Evolutionary conservation across 192 early-diverging fungal species (phyloP).

Genomic region (Phycomyces blakesleeanus): DNA sequence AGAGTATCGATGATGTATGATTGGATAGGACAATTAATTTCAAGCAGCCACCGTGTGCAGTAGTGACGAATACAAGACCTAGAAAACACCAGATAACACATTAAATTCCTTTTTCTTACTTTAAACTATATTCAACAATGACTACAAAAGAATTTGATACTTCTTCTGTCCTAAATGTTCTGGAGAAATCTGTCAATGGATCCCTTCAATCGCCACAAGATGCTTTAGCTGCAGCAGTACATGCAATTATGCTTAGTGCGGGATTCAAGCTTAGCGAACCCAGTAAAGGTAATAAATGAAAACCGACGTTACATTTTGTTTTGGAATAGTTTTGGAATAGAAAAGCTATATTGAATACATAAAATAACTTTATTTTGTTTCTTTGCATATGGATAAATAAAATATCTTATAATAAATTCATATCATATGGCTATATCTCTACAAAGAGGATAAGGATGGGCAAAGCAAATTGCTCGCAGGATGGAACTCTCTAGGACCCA

Average conservation of each 20-base stretch:
- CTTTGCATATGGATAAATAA: too few species aligned
- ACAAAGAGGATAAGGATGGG: slow-evolving; percentile 20
- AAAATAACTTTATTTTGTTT: too few species aligned
- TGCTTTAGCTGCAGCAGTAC: slow-evolving; percentile 45
- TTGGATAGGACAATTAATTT: too few species aligned
- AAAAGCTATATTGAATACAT: too few species aligned
- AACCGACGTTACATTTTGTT: too few species aligned
- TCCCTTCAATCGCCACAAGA: slow-evolving; percentile 40
- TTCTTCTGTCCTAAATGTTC: slow-evolving; percentile 24
- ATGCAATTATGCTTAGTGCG: slow-evolving; percentile 59
- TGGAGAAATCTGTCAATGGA: slow-evolving; percentile 3
- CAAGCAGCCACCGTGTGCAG: too few species aligned
- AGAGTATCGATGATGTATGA: too few species aligned
- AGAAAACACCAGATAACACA: too few species aligned
- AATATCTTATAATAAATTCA: too few species aligned
- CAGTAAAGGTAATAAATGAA: slow-evolving; percentile 36
- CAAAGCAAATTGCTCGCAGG: slow-evolving; percentile 38
- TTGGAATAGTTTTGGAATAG: too few species aligned
- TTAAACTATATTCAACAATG: not conserved
- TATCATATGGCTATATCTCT: not conserved
- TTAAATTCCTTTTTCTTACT: not conserved
- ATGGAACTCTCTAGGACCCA: slow-evolving; percentile 58
- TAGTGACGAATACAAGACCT: too few species aligned
- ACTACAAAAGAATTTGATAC: slow-evolving; percentile 28
- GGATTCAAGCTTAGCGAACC: slow-evolving; percentile 60